These are phyloP conservation scores for Lactarius hengduanensis DNA, from an alignment of 768 basidiomycete genomes.

Conservation along the genomic window DNA sequence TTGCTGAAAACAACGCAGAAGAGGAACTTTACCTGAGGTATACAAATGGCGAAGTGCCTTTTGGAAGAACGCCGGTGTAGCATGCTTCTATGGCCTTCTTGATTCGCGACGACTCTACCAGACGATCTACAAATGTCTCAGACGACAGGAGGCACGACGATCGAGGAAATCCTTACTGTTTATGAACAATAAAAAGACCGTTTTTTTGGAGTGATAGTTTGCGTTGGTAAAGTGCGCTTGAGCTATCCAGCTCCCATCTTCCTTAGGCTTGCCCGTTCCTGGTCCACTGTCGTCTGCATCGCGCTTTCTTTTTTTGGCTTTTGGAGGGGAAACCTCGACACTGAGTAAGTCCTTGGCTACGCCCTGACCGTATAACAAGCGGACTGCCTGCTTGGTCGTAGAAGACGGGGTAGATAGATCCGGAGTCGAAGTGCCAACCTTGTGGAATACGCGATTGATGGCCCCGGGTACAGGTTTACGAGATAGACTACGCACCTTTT, in stretches of 20 bases:
- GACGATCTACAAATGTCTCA: slow-evolving; percentile 59
- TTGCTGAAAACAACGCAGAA: not conserved
- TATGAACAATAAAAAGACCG: slow-evolving; percentile 85
- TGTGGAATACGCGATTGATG: not conserved
- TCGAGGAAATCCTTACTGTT: slow-evolving; percentile 61
- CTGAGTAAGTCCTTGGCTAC: slow-evolving; percentile 75
- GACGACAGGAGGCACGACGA: not conserved
- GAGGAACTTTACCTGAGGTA: slow-evolving; percentile 73
- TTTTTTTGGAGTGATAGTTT: slow-evolving; percentile 88
- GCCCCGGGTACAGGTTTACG: not conserved
- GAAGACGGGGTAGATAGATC: slow-evolving; percentile 83
- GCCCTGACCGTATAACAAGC: slow-evolving; percentile 74
- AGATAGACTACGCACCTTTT: slow-evolving; percentile 57
- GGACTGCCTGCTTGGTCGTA: slow-evolving; percentile 65
- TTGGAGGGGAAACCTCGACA: slow-evolving; percentile 31
- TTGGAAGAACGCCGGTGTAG: slow-evolving; percentile 83
- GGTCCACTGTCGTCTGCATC: slow-evolving; percentile 34
- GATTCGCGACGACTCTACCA: slow-evolving; percentile 86
- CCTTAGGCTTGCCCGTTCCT: slow-evolving; percentile 35
- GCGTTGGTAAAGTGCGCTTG: slow-evolving; percentile 80
- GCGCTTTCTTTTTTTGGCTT: slow-evolving; percentile 29
- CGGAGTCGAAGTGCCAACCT: slow-evolving; percentile 73
- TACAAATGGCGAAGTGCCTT: slow-evolving; percentile 87
- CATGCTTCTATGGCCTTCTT: slow-evolving; percentile 85
- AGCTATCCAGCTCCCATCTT: slow-evolving; percentile 56